phyloP scores from a whole-genome alignment of 805 yeast species.

The Hanseniaspora meyeri region DNA sequence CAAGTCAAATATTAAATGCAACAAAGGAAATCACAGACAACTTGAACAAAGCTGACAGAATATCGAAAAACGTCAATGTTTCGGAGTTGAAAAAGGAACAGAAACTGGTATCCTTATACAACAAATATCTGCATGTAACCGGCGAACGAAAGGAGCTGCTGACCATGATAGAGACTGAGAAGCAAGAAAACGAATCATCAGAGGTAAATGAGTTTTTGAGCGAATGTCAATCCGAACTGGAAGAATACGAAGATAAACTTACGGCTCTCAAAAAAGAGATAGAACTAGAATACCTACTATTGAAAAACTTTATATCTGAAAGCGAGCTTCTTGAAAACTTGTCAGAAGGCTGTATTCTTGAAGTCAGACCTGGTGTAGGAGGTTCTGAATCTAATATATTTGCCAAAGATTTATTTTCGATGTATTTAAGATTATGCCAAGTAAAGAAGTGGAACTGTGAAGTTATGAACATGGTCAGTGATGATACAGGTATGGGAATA shows the following conservation, averaged over 20 bases:
- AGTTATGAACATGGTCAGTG: slow-evolving; percentile 43
- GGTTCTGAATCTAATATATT: slow-evolving; percentile 88
- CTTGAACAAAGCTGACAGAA: background rate
- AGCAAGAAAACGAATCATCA: slow-evolving; percentile 25
- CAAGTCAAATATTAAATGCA: background rate
- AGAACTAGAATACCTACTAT: slow-evolving; percentile 52
- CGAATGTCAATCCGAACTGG: slow-evolving; percentile 56
- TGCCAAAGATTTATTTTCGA: slow-evolving; percentile 61
- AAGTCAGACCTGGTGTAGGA: slow-evolving; percentile 90
- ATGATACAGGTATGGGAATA: slow-evolving; percentile 53
- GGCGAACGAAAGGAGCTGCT: slow-evolving; percentile 14
- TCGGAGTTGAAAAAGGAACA: background rate
- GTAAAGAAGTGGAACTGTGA: slow-evolving; percentile 54
- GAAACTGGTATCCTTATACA: background rate
- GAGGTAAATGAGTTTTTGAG: slow-evolving; percentile 26
- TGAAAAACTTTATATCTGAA: slow-evolving; percentile 65
- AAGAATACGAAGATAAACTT: slow-evolving; percentile 35
- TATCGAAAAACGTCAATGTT: background rate
- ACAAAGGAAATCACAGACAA: background rate
- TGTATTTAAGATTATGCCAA: slow-evolving; percentile 69
- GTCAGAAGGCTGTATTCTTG: slow-evolving; percentile 59
- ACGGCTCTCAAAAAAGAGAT: slow-evolving; percentile 29
- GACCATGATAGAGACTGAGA: slow-evolving; percentile 36
- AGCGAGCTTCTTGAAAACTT: slow-evolving; percentile 2
- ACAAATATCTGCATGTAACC: background rate